A percentile compares a stretch with the other conserved stretches of the same genome.
Evolutionary conservation across 2,329 filamentous ascomycete genomes (phyloP).

Genomic region (Biscogniauxia sp.): DNA sequence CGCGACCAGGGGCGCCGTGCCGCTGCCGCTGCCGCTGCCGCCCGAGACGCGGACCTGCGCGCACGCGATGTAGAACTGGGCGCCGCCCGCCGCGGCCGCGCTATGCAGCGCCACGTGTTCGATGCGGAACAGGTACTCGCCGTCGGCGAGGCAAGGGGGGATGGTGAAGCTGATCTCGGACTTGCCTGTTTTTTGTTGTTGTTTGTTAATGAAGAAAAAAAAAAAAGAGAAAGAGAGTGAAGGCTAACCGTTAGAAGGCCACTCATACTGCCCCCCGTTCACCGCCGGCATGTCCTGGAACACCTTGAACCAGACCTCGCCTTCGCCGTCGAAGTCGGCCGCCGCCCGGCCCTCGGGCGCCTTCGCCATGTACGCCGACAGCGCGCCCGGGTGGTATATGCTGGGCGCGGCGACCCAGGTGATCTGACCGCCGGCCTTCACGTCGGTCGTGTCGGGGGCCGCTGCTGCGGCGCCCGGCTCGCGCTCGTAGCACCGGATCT

Average conservation of each 20-base stretch:
- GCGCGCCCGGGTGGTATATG: conserved; percentile 40
- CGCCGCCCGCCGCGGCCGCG: conserved; percentile 31
- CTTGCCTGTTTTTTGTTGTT: conserved; percentile 20
- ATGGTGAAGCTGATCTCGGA: conserved; percentile 31
- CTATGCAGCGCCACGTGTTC: conserved; percentile 38
- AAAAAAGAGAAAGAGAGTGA: conserved; percentile 2
- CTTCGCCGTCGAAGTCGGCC: conserved; percentile 37
- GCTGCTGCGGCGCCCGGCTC: conserved; percentile 31
- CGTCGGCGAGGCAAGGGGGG: conserved; percentile 33
- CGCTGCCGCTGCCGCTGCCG: conserved; percentile 26
- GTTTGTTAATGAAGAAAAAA: not conserved
- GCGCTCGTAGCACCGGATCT: conserved; percentile 42
- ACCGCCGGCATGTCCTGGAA: conserved; percentile 38
- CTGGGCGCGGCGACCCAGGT: conserved; percentile 39
- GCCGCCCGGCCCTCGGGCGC: conserved; percentile 37
- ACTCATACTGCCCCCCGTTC: conserved; percentile 34
- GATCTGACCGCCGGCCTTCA: conserved; percentile 39
- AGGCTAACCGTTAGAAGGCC: conserved; percentile 36
- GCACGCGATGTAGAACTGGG: conserved; percentile 37
- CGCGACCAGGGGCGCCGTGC: conserved; percentile 27
- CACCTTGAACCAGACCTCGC: conserved; percentile 43
- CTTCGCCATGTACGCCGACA: conserved; percentile 42
- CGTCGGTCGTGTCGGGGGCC: conserved; percentile 34
- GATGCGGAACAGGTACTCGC: conserved; percentile 38
- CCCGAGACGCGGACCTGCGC: conserved; percentile 35